Conservation (phyloP, 306 rosid genomes). For the Parietaria judaica region DNA sequence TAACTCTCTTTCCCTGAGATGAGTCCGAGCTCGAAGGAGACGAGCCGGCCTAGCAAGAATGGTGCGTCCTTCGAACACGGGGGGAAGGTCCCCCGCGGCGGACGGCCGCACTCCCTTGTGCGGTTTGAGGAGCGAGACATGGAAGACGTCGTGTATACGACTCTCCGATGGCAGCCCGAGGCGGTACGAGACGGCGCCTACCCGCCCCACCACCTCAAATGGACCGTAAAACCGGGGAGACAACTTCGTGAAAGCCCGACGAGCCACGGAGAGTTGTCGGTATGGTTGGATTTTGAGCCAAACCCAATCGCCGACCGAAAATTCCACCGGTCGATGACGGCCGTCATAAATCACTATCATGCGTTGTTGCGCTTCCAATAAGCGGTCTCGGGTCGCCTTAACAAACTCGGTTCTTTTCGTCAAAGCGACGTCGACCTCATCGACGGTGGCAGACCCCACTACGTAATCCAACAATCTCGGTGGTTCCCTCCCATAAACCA, state of each 20-base stretch:
- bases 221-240: neutral
- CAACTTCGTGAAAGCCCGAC: neutral
- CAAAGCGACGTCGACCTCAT: neutral
- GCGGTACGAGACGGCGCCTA: neutral
- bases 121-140: too few relatives aligned
- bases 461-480: neutral
- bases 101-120: too few relatives aligned
- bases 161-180: too few relatives aligned
- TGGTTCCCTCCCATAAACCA: neutral
- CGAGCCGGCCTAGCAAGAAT: too few relatives aligned
- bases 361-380: neutral
- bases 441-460: neutral
- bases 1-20: too few relatives aligned
- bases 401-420: neutral
- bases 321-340: neutral
- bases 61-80: too few relatives aligned
- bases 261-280: neutral
- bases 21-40: too few relatives aligned
- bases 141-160: too few relatives aligned
- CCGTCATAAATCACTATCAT: neutral
- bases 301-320: neutral
- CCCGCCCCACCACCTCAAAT: neutral
- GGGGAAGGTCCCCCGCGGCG: too few relatives aligned
- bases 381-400: neutral
- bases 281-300: neutral